A percentile compares a stretch with the other conserved stretches of the same genome.
Conservation (phyloP, 2,329 filamentous ascomycete species). For the Graphilbum ipis-grandicollis region DNA sequence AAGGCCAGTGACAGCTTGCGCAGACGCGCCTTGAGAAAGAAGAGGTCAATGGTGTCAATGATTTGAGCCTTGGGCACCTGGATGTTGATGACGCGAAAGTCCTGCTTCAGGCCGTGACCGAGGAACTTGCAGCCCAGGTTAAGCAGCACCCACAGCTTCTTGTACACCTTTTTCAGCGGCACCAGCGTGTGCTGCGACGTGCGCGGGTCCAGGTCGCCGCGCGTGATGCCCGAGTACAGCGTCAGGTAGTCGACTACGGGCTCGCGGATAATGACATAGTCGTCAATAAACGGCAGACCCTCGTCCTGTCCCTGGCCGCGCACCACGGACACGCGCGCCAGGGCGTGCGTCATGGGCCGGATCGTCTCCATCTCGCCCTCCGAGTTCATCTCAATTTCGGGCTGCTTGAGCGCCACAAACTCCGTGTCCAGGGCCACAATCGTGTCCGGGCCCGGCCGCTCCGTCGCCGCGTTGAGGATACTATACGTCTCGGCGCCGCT, state of each 20-base stretch:
- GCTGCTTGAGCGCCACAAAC: constrained; percentile 82
- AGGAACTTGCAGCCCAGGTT: constrained; percentile 91
- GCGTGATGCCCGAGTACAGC: constrained; percentile 78
- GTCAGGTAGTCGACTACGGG: constrained; percentile 92
- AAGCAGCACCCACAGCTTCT: constrained; percentile 91
- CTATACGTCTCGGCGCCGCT: constrained; percentile 37
- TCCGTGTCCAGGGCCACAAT: constrained; percentile 89
- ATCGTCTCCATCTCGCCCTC: constrained; percentile 87
- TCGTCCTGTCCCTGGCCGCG: constrained; percentile 63
- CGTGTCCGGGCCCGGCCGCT: constrained; percentile 52
- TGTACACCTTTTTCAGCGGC: constrained; percentile 81
- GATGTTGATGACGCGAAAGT: constrained; percentile 97
- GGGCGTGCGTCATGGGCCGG: constrained; percentile 71
- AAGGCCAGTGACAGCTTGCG: constrained; percentile 87
- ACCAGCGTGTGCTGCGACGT: constrained; percentile 71
- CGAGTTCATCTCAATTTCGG: constrained; percentile 91
- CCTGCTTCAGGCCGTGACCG: constrained; percentile 81
- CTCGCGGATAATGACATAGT: constrained; percentile 86
- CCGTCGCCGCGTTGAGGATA: constrained; percentile 35
- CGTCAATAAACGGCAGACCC: constrained; percentile 82
- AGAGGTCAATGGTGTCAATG: constrained; percentile 85
- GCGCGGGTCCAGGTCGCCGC: constrained; percentile 65
- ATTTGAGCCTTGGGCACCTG: constrained; percentile 81
- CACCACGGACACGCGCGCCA: constrained; percentile 85
- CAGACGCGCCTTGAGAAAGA: constrained; percentile 63